These are phyloP conservation scores for Chlorencoelia australis DNA, from an alignment of 2,329 filamentous ascomycete species.

Conservation along the genomic window DNA sequence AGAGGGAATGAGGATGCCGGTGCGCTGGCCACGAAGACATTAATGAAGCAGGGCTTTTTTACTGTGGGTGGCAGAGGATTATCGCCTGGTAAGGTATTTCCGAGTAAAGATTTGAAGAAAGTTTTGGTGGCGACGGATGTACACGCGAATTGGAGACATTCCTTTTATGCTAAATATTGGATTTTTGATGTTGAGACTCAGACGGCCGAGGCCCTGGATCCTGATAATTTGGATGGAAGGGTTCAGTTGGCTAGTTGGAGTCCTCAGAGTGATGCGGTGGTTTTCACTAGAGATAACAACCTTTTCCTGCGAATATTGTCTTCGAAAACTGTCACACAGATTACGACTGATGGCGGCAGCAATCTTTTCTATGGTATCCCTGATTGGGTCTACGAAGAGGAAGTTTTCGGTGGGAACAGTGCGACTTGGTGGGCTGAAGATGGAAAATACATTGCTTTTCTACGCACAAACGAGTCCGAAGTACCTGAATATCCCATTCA, in stretches of 20 bases:
- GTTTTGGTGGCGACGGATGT: conserved; percentile 70
- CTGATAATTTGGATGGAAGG: conserved; percentile 49
- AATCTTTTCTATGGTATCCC: conserved; percentile 93
- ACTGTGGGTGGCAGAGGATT: conserved; percentile 45
- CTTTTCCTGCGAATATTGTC: conserved; percentile 66
- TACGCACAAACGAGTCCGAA: conserved; percentile 85
- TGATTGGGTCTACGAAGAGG: conserved; percentile 91
- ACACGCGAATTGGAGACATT: conserved; percentile 80
- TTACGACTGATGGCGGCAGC: conserved; percentile 78
- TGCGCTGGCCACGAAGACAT: conserved; percentile 45
- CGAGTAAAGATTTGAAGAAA: conserved; percentile 75
- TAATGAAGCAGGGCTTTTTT: conserved; percentile 66
- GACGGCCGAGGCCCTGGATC: conserved; percentile 65
- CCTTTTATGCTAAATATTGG: conserved; percentile 78
- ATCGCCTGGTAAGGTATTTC: conserved; percentile 52
- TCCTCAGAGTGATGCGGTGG: conserved; percentile 72
- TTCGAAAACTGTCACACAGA: conserved; percentile 35
- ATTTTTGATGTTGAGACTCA: conserved; percentile 84
- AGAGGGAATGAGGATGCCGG: conserved; percentile 37
- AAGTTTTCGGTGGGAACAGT: conserved; percentile 69
- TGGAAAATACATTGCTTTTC: conserved; percentile 80
- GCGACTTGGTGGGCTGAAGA: conserved; percentile 95
- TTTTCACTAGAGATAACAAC: conserved; percentile 89
- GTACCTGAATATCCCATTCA: conserved; percentile 90
- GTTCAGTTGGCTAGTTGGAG: conserved; percentile 87